A percentile compares a stretch with the other conserved stretches of the same genome.
Evolutionary conservation across 768 basidiomycete species (phyloP).

Genomic region (Boletus subparvulus): DNA sequence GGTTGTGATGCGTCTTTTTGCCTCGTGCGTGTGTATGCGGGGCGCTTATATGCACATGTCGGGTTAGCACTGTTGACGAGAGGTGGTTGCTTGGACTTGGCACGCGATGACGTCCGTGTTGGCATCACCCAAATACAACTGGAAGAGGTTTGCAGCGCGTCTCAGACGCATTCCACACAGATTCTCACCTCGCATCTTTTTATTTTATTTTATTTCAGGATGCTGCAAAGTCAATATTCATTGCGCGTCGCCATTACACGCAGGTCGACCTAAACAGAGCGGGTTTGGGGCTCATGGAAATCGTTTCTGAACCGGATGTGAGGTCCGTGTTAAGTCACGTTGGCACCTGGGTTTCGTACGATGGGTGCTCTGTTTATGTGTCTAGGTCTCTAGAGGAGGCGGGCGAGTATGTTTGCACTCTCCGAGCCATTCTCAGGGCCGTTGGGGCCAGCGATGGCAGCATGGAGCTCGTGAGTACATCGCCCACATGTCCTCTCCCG

Average conservation of each 20-base stretch:
- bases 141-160: conserved; percentile 67
- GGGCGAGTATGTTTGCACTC: conserved; percentile 75
- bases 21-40: conserved; percentile 39
- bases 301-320: conserved; percentile 93
- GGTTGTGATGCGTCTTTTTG: conserved; percentile 1
- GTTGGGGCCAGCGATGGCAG: conserved; percentile 91
- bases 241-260: conserved; percentile 49
- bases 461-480: conserved; percentile 83
- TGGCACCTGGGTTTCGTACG: background rate
- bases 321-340: conserved; percentile 37
- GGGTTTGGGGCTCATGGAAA: conserved; percentile 89
- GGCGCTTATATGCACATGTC: background rate
- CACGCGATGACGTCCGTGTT: conserved; percentile 46
- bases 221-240: conserved; percentile 81
- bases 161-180: background rate
- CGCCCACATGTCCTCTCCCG: background rate
- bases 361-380: background rate
- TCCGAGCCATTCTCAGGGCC: conserved; percentile 79
- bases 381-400: conserved; percentile 83
- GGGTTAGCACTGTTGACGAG: conserved; percentile 73
- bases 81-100: conserved; percentile 56
- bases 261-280: conserved; percentile 89
- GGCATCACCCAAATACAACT: conserved; percentile 93
- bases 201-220: too few species aligned
- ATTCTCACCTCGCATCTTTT: background rate